phyloP scores from a whole-genome alignment of 805 yeast genomes.

The Hanseniaspora jakobsenii region DNA sequence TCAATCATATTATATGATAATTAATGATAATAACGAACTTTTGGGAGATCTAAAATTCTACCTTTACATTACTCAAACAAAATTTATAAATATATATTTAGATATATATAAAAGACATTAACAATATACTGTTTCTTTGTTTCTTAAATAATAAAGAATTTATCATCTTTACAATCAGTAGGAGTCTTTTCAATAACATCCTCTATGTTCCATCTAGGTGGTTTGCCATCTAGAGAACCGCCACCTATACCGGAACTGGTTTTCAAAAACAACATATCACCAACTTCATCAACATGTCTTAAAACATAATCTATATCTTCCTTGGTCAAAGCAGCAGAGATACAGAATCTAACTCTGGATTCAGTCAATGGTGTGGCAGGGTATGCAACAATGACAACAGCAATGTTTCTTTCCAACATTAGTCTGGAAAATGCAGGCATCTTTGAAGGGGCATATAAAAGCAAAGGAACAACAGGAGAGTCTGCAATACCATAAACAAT shows the following conservation, averaged over 20 bases:
- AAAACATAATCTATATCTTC: conserved; percentile 80
- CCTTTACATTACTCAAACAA: no score
- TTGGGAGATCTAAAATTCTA: no score
- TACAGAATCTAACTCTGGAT: conserved; percentile 85
- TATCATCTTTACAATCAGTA: conserved; percentile 41
- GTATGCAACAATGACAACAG: conserved; percentile 92
- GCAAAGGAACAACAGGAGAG: conserved; percentile 86
- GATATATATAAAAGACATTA: no score
- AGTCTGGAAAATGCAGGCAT: conserved; percentile 86
- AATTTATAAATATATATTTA: not conserved
- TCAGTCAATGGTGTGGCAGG: conserved; percentile 92
- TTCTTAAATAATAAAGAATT: conserved; percentile 27
- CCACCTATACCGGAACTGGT: conserved; percentile 69
- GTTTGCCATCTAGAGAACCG: conserved; percentile 44
- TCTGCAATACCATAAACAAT: conserved; percentile 92
- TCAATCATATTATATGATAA: no score
- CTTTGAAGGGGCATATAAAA: conserved; percentile 80
- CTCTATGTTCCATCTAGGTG: conserved; percentile 67
- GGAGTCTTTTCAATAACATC: conserved; percentile 66
- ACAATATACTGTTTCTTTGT: no score
- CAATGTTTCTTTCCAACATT: conserved; percentile 68
- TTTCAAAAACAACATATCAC: conserved; percentile 63
- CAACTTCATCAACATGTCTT: conserved; percentile 60
- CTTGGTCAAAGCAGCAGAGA: conserved; percentile 82
- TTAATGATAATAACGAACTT: no score